Base-by-base conservation (phyloP, 1,284 basidiomycete species). In the Ustilago hordei region DNA sequence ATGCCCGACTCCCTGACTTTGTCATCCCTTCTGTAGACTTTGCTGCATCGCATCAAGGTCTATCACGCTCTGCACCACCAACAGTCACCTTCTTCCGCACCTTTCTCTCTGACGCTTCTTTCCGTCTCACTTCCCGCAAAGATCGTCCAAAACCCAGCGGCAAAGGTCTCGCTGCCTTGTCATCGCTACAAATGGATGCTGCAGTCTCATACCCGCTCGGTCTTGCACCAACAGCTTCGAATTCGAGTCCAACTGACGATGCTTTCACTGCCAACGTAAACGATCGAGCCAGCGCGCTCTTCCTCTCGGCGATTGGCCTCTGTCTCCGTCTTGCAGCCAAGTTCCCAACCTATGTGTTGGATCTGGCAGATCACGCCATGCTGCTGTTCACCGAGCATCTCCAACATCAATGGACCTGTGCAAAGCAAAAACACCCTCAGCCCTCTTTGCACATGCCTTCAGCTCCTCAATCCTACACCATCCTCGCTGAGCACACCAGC, bases 81-180 rank as follows among this genome's bases (percentile, higher is more conserved):
- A n/a, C 41, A 2, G 66, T 68, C 2, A 28, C 54, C 8, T 78
- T 75, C 65, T 75, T 70, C 36, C 56, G 45, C 19, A 41, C 52
- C 1, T 36, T 54, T 1, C 48, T 63, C 8, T 32, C 58, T 8
- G 64, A 60, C 11, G 35, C 58, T 9, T 58, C 68, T 12, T 75
- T 69, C 31, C 64, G 73, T 19, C 60, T 76, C 13, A 64, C 61
- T 6, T 72, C 62, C 4, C 64, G 77, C 34, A 73, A 65, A 41
- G 70, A 69, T 13, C 64, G 75, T 7, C 69, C 75, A 1, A 73
- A 64, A 48, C 67, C 77, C 8, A 69, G 38, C 45, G 69, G 67
- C 31, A 63, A 55, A 23, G 56, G 55, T 36, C 68, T 68, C 17
- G 61, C 62, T 17, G 58, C 57, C 13, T 55, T 67, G 11, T 63